Conservation (phyloP, 2,329 filamentous ascomycete species). For the Hypoxylon sp. region DNA sequence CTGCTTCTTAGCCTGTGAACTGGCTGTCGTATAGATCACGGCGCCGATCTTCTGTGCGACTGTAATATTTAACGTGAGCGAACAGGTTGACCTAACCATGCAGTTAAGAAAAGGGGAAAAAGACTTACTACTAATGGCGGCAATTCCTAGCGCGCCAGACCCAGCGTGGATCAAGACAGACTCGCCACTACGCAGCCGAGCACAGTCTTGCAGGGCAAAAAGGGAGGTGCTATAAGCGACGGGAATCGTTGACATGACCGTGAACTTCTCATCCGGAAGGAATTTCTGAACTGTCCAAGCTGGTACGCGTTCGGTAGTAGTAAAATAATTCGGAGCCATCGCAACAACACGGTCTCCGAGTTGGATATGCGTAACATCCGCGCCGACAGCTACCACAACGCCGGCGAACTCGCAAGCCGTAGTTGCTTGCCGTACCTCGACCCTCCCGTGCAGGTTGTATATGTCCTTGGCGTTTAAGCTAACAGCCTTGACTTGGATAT, state of each 20-base stretch:
- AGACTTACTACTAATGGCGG: too few species aligned
- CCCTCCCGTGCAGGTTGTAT: slow-evolving; percentile 13
- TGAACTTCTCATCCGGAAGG: slow-evolving; percentile 30
- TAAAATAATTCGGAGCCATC: slow-evolving; percentile 26
- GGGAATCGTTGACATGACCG: slow-evolving; percentile 35
- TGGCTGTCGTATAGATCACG: slow-evolving; percentile 45
- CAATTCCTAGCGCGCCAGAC: slow-evolving; percentile 49
- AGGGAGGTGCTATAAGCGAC: slow-evolving; percentile 46
- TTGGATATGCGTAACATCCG: background rate
- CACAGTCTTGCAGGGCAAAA: slow-evolving; percentile 45
- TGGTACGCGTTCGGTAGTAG: slow-evolving; percentile 41
- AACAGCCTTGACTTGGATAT: too few species aligned
- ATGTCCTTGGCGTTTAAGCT: slow-evolving; percentile 38
- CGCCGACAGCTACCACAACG: background rate
- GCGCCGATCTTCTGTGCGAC: slow-evolving; percentile 45
- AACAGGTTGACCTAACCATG: too few species aligned
- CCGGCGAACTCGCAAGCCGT: slow-evolving; percentile 4
- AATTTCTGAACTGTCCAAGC: slow-evolving; percentile 39
- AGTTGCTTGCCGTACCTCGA: slow-evolving; percentile 9
- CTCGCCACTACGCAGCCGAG: slow-evolving; percentile 41
- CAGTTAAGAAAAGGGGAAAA: too few species aligned
- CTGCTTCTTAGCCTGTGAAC: slow-evolving; percentile 26
- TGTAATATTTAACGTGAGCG: too few species aligned
- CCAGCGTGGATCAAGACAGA: slow-evolving; percentile 49
- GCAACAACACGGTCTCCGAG: background rate